phyloP scores from a whole-genome alignment of 805 yeast genomes.

The Candida maesae region DNA sequence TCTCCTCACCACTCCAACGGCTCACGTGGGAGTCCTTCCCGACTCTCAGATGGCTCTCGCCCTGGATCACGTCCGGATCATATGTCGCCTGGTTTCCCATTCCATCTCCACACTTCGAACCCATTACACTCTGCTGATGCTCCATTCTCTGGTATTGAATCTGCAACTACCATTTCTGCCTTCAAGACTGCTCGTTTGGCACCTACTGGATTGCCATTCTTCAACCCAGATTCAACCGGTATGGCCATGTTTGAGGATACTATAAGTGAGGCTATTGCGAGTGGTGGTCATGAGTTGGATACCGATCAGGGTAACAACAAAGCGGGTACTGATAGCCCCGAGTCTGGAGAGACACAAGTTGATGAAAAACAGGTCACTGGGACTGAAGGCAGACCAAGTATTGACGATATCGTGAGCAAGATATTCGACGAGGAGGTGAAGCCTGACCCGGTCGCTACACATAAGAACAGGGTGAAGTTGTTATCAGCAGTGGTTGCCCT shows the following conservation, averaged over 20 bases:
- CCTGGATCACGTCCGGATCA: neutral
- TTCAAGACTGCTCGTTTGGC: slow-evolving; percentile 4
- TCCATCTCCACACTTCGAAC: neutral
- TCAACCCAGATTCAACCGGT: neutral
- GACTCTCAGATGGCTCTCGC: neutral
- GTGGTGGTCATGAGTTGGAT: neutral
- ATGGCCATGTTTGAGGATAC: slow-evolving; percentile 14
- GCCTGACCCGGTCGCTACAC: neutral
- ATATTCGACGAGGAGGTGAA: slow-evolving; percentile 7
- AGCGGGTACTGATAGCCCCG: neutral
- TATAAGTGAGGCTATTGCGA: slow-evolving; percentile 1
- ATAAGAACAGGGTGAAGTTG: neutral
- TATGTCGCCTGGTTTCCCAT: neutral
- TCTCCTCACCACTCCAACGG: neutral
- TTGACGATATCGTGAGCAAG: slow-evolving; percentile 14
- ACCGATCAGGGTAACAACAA: neutral
- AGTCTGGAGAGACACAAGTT: neutral
- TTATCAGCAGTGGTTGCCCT: slow-evolving; percentile 1
- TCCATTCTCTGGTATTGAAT: neutral
- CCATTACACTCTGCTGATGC: neutral
- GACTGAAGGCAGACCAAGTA: slow-evolving; percentile 3
- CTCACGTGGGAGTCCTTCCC: too few species aligned
- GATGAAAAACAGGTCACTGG: neutral
- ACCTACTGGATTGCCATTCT: neutral
- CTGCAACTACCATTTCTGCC: neutral